These are phyloP conservation scores for Penicillium pulvis DNA, from an alignment of 495 filamentous ascomycete genomes.

Conservation along the genomic window DNA sequence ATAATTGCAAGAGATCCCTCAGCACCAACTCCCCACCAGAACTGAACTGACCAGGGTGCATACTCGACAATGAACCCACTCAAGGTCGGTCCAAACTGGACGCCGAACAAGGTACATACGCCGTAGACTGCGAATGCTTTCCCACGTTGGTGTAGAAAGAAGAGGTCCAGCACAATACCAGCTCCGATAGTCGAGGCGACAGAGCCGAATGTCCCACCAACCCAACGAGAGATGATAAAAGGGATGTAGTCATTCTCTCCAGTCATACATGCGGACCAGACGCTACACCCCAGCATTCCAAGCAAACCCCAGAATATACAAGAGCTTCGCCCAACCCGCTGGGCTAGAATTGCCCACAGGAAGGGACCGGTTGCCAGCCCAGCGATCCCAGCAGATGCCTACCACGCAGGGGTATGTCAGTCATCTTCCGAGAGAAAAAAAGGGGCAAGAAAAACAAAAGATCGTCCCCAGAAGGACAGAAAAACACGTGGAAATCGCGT, in stretches of 20 bases:
- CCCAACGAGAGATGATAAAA: background rate
- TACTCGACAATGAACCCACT: background rate
- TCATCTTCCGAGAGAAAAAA: background rate
- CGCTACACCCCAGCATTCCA: background rate
- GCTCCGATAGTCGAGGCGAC: background rate
- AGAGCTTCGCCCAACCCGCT: background rate
- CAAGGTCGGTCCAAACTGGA: background rate
- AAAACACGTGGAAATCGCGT: conserved; percentile 1
- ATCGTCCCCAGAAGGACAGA: background rate
- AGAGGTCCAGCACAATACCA: background rate
- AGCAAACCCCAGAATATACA: background rate
- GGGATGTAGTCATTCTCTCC: background rate
- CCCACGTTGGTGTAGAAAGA: background rate
- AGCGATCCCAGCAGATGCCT: background rate
- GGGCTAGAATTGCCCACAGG: background rate
- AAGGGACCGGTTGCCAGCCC: background rate
- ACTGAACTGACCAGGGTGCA: background rate
- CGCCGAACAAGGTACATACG: background rate
- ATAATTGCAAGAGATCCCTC: background rate
- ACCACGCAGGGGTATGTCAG: conserved; percentile 1
- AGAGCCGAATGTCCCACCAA: background rate
- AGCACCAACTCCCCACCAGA: background rate
- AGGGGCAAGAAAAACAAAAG: background rate
- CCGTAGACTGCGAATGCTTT: background rate
- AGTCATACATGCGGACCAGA: background rate